A percentile compares a stretch with the other conserved stretches of the same genome.
These are phyloP conservation scores for Ramalina peruviana DNA, from an alignment of 495 filamentous ascomycete genomes.

Conservation along the genomic window DNA sequence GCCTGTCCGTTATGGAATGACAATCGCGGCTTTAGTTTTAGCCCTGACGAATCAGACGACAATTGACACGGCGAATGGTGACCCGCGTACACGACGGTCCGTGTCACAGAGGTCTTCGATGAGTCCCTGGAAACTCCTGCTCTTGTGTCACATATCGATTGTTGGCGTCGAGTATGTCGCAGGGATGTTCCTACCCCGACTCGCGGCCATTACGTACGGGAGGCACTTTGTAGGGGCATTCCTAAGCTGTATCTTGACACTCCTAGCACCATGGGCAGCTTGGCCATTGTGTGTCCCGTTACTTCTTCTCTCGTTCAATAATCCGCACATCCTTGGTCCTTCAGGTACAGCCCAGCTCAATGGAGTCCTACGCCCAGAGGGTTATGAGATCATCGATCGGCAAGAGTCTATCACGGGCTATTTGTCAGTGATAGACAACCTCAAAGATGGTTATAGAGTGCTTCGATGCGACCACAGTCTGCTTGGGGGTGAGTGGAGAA, in stretches of 20 bases:
- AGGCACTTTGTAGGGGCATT: constrained; percentile 44
- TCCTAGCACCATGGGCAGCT: constrained; percentile 37
- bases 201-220: constrained; percentile 44
- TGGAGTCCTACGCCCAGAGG: constrained; percentile 36
- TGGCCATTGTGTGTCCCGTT: constrained; percentile 32
- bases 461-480: constrained; percentile 90
- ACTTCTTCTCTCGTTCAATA: constrained; percentile 52
- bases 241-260: constrained; percentile 51
- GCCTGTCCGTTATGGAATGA: no score
- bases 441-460: constrained; percentile 55
- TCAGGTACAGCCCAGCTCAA: constrained; percentile 45
- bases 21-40: no score
- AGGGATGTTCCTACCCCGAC: no score
- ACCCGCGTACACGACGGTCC: no score
- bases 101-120: no score
- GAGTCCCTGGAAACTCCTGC: no score
- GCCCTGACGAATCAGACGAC: no score
- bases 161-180: no score
- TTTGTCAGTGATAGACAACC: constrained; percentile 71
- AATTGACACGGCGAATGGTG: no score
- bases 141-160: no score
- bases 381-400: constrained; percentile 54
- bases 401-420: constrained; percentile 82
- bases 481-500: constrained; percentile 83
- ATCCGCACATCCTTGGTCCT: constrained; percentile 50